phyloP scores from a whole-genome alignment of 202 grass and related monocot genomes.

The Panicum virgatum region DNA sequence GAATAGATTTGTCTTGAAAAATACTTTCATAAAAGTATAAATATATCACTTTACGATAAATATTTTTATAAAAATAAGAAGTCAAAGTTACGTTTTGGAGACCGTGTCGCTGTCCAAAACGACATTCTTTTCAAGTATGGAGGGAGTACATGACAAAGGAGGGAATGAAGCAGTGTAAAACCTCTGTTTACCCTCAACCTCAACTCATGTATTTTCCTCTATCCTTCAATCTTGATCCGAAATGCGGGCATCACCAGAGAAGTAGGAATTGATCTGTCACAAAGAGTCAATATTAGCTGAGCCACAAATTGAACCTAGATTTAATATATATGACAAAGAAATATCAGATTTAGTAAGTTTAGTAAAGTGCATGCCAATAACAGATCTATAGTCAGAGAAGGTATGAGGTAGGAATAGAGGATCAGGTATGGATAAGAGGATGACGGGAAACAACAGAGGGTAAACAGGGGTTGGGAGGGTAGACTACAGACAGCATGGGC shows the following conservation, averaged over 20 bases:
- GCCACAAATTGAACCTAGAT: slow-evolving; percentile 3
- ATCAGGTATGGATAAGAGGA: background rate
- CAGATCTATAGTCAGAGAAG: slow-evolving; percentile 17
- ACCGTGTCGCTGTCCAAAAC: too few species aligned
- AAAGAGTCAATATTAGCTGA: slow-evolving; percentile 4
- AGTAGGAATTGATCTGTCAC: slow-evolving; percentile 7
- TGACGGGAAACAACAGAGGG: background rate
- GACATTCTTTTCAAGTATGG: too few species aligned
- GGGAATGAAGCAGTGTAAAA: slow-evolving; percentile 6
- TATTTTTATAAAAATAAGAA: too few species aligned
- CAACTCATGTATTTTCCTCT: slow-evolving; percentile 7
- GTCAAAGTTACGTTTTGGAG: too few species aligned
- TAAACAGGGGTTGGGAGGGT: background rate
- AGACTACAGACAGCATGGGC: background rate
- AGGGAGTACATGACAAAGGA: background rate
- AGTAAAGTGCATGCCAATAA: slow-evolving; percentile 29
- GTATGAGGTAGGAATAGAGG: background rate
- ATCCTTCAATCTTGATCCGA: background rate
- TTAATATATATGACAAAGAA: slow-evolving; percentile 2
- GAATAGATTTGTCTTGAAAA: too few species aligned
- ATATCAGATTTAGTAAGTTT: slow-evolving; percentile 4
- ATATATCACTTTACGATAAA: too few species aligned
- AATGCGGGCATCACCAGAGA: background rate
- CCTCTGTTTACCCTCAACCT: background rate
- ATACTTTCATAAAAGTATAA: too few species aligned